Evolutionary conservation across 139 green algal genomes (phyloP).

Genomic region (Chlamydomonas incerta): DNA sequence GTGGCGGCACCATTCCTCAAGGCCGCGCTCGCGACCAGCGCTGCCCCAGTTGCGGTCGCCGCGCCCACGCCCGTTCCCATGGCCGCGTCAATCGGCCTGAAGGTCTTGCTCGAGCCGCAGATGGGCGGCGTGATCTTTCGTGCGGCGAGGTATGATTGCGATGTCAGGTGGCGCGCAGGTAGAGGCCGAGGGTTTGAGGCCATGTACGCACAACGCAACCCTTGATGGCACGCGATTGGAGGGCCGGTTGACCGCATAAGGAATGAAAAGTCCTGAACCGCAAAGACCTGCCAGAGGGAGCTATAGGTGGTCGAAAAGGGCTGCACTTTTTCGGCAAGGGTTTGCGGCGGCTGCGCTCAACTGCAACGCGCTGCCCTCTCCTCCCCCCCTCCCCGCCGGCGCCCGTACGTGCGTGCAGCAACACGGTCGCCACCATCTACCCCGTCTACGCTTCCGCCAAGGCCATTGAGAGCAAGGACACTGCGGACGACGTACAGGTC

Average conservation of each 20-base stretch:
- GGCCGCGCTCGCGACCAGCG: no score
- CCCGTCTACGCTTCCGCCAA: constrained; percentile 32
- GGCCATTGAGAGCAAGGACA: constrained; percentile 13
- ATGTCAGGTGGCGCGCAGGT: neutral
- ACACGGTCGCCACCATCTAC: constrained; percentile 33
- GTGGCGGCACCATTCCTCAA: neutral
- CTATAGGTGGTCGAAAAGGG: no score
- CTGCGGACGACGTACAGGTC: constrained; percentile 9
- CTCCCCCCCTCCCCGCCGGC: no score
- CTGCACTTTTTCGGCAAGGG: neutral
- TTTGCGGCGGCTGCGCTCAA: neutral
- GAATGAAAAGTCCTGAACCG: no score
- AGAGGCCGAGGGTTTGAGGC: neutral
- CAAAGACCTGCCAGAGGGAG: neutral
- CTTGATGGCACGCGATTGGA: neutral
- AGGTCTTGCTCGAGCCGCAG: constrained; percentile 8
- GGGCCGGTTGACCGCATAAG: no score
- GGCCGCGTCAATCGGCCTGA: neutral
- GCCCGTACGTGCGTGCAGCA: no score
- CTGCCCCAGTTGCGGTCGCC: neutral
- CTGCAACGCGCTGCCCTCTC: neutral
- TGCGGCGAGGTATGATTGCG: neutral
- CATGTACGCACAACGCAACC: neutral
- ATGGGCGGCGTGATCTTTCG: constrained; percentile 24
- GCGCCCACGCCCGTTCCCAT: neutral